Evolutionary conservation across 2,329 filamentous ascomycete species (phyloP).

Genomic region (Westerdykella ornata): DNA sequence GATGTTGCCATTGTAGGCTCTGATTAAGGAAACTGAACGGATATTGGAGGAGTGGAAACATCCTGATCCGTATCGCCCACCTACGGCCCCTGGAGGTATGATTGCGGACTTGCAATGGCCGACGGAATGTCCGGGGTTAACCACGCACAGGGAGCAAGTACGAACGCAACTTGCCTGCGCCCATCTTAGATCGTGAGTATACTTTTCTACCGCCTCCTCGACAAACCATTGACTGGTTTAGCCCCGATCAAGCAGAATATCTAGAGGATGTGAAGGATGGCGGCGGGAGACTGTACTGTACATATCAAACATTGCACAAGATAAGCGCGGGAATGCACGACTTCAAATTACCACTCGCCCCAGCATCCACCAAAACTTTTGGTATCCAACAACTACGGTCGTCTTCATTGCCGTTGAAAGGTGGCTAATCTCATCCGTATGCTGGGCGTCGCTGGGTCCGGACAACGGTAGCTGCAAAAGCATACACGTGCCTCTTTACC

Average conservation of each 20-base stretch:
- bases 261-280: background rate
- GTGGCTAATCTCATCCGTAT: too few relatives aligned
- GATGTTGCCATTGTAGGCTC: slow-evolving; percentile 50
- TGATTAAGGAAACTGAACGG: slow-evolving; percentile 83
- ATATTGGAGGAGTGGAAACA: slow-evolving; percentile 93
- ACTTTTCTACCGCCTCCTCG: background rate
- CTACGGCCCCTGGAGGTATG: slow-evolving; percentile 84
- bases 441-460: too few relatives aligned
- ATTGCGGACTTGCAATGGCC: slow-evolving; percentile 16
- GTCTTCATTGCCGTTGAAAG: background rate
- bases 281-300: background rate
- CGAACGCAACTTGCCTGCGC: slow-evolving; percentile 78
- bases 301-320: background rate
- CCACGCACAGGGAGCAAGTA: slow-evolving; percentile 73
- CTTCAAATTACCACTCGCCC: background rate
- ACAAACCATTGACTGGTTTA: background rate
- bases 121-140: slow-evolving; percentile 4
- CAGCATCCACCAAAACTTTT: background rate
- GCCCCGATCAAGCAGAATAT: background rate
- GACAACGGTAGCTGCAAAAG: too few relatives aligned
- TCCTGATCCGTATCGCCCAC: slow-evolving; percentile 83
- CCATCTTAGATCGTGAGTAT: background rate
- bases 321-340: background rate
- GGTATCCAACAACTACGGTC: background rate
- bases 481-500: too few relatives aligned